phyloP scores from a whole-genome alignment of 306 rosid genomes.

The Corylus avellana region DNA sequence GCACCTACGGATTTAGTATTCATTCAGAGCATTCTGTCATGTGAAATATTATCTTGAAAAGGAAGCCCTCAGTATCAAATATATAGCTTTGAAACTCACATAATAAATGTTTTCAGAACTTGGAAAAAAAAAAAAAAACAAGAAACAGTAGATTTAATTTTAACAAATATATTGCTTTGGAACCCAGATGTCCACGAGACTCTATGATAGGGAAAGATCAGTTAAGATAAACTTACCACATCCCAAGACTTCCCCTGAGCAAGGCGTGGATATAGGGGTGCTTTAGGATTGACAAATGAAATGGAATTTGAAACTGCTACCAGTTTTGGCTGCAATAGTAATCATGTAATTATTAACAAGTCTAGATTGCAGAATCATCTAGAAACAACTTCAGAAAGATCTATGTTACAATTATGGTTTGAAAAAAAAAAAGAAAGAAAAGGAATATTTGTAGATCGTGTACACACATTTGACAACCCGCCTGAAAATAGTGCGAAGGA shows the following conservation, averaged over 20 bases:
- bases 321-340: slow-evolving; percentile 64
- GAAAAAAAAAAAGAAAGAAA: no score
- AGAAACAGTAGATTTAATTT: neutral
- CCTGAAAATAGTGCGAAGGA: slow-evolving; percentile 83
- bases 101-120: neutral
- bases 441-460: slow-evolving; percentile 2
- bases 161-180: neutral
- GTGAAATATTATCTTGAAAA: neutral
- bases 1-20: neutral
- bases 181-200: neutral
- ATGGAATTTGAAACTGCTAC: slow-evolving; percentile 72
- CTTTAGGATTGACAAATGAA: slow-evolving; percentile 77
- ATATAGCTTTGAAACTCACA: neutral
- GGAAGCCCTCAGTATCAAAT: neutral
- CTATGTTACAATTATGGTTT: neutral
- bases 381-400: slow-evolving; percentile 6
- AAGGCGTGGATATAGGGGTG: slow-evolving; percentile 85
- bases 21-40: neutral
- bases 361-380: slow-evolving; percentile 18
- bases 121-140: neutral
- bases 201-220: neutral
- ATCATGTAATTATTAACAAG: slow-evolving; percentile 26
- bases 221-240: slow-evolving; percentile 51
- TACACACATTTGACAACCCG: slow-evolving; percentile 56
- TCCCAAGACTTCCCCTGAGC: slow-evolving; percentile 94